Conservation (phyloP, 805 yeast genomes). For the Wickerhamomyces kurtzmanii region DNA sequence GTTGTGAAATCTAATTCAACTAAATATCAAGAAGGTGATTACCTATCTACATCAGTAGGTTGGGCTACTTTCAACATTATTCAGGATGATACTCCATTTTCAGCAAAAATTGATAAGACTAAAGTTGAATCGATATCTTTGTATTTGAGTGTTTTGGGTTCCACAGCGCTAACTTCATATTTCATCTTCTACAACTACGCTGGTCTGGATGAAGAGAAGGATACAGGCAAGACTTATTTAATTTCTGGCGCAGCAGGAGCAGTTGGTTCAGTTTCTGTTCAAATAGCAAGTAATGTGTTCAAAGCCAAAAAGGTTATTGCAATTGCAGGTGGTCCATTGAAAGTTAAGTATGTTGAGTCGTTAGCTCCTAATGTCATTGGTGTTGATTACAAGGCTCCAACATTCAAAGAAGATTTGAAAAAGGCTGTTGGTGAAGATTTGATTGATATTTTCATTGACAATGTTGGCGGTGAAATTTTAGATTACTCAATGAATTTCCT, state of each 20-base stretch:
- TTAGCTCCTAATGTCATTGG: conserved; percentile 42
- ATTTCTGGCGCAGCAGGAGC: conserved; percentile 67
- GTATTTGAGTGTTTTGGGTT: conserved; percentile 40
- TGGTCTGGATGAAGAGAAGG: conserved; percentile 27
- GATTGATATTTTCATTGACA: conserved; percentile 47
- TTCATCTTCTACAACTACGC: conserved; percentile 42
- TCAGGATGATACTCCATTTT: conserved; percentile 4
- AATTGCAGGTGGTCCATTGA: conserved; percentile 50
- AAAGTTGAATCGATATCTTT: conserved; percentile 26
- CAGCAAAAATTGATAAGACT: conserved; percentile 12
- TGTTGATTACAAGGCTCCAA: conserved; percentile 40
- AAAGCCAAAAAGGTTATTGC: conserved; percentile 50
- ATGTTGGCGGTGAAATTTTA: conserved; percentile 54
- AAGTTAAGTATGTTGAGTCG: conserved; percentile 41
- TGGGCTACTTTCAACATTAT: conserved; percentile 42
- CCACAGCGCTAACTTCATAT: conserved; percentile 56
- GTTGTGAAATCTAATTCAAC: conserved; percentile 36
- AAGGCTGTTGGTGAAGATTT: conserved; percentile 36
- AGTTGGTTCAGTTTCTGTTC: conserved; percentile 54
- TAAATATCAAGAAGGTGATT: conserved; percentile 32
- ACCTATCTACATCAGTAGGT: conserved; percentile 24
- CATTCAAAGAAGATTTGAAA: conserved; percentile 23
- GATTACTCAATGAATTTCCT: conserved; percentile 27
- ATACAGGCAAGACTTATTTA: conserved; percentile 33
- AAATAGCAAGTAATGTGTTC: conserved; percentile 41